Evolutionary conservation across 2,329 filamentous ascomycete species (phyloP).

Genomic region (Karstenula rhodostoma): DNA sequence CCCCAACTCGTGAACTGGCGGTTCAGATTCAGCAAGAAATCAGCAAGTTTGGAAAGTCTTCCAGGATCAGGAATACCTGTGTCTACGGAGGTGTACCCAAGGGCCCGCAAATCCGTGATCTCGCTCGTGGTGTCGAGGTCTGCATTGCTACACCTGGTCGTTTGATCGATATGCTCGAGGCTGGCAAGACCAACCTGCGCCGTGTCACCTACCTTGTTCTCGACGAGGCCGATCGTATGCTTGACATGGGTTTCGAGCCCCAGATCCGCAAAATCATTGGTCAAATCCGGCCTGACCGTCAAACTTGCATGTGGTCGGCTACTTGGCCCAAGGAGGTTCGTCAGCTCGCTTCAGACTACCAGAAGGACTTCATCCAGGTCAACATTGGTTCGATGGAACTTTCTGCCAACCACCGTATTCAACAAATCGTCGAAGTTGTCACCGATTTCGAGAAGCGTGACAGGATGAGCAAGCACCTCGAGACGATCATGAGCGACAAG

Average conservation of each 20-base stretch:
- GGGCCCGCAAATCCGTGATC: slow-evolving; percentile 94
- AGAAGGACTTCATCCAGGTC: slow-evolving; percentile 97
- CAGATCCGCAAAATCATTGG: slow-evolving; percentile 99
- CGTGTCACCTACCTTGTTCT: slow-evolving; percentile 98
- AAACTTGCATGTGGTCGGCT: slow-evolving; percentile 99
- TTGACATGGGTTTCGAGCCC: slow-evolving; percentile 99
- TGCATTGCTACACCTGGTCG: slow-evolving; percentile 98
- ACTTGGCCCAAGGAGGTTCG: slow-evolving; percentile 99
- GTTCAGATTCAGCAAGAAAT: slow-evolving; percentile 99
- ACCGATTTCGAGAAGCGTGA: slow-evolving; percentile 98
- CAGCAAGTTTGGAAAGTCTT: slow-evolving; percentile 97
- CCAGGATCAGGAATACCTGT: slow-evolving; percentile 97
- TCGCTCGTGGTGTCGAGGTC: slow-evolving; percentile 94
- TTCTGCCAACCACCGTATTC: slow-evolving; percentile 96
- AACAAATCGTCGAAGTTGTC: slow-evolving; percentile 95
- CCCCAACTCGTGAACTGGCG: slow-evolving; percentile 95
- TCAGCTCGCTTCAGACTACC: slow-evolving; percentile 87
- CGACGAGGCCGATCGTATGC: slow-evolving; percentile 98
- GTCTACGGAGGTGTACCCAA: slow-evolving; percentile 99
- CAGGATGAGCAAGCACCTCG: slow-evolving; percentile 94
- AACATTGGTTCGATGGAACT: slow-evolving; percentile 98
- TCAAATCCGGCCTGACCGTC: slow-evolving; percentile 96
- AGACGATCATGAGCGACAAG: slow-evolving; percentile 97
- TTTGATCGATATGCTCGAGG: slow-evolving; percentile 98
- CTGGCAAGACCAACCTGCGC: slow-evolving; percentile 96